These are phyloP conservation scores for Tricholoma matsutake DNA, from an alignment of 768 basidiomycete species.

Conservation along the genomic window DNA sequence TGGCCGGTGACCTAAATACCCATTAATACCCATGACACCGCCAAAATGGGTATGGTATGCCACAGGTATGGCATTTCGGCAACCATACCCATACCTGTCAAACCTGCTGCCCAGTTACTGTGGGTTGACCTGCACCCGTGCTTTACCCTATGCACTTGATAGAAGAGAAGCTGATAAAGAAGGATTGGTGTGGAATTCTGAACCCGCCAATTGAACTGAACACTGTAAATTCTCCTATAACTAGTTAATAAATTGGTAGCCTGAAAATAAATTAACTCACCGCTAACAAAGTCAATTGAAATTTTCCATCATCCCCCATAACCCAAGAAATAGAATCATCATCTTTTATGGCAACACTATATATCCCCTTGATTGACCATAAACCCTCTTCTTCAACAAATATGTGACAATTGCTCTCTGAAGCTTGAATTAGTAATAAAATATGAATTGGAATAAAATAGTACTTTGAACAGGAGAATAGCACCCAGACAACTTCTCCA, in stretches of 20 bases:
- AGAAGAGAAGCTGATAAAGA: background rate
- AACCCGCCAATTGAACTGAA: background rate
- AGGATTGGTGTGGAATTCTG: background rate
- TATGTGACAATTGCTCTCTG: background rate
- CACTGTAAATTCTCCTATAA: background rate
- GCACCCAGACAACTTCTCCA: background rate
- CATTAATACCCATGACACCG: too few species aligned
- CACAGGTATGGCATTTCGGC: too few species aligned
- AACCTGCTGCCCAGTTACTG: too few species aligned
- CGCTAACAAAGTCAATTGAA: background rate
- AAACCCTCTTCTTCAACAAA: constrained; percentile 8
- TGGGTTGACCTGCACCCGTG: too few species aligned
- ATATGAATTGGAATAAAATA: background rate
- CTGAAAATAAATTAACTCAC: background rate
- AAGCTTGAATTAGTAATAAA: background rate
- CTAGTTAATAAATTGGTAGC: background rate
- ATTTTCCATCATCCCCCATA: background rate
- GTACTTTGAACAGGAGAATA: constrained; percentile 5
- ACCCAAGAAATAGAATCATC: constrained; percentile 1
- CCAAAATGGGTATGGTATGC: too few species aligned
- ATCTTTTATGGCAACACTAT: constrained; percentile 1
- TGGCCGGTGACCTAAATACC: too few species aligned
- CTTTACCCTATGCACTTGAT: background rate
- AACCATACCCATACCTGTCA: too few species aligned
- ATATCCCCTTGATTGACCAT: constrained; percentile 7